Evolutionary conservation across 2,329 filamentous ascomycete species (phyloP).

Genomic region (Verticillium tricorpus): DNA sequence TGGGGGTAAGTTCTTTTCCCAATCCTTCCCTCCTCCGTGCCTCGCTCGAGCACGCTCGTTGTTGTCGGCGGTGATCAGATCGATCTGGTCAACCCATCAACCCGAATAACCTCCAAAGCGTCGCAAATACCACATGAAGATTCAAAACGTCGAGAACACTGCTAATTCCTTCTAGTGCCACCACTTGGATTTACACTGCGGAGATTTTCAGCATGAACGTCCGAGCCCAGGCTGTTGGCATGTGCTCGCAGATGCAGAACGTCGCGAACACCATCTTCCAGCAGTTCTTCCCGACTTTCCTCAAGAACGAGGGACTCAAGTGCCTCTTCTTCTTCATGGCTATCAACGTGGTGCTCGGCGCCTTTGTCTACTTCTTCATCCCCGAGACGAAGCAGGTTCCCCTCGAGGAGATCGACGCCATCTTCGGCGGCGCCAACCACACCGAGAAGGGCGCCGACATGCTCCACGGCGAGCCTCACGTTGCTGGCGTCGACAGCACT

Average conservation of each 20-base stretch:
- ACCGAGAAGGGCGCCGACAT: conserved; percentile 49
- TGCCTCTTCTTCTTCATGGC: conserved; percentile 33
- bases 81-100: too few species aligned
- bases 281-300: conserved; percentile 67
- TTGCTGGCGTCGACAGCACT: conserved; percentile 8
- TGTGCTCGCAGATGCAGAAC: conserved; percentile 58
- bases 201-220: conserved; percentile 69
- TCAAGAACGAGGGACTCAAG: conserved; percentile 47
- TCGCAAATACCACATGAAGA: too few species aligned
- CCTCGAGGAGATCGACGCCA: conserved; percentile 51
- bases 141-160: background rate
- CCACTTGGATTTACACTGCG: conserved; percentile 65
- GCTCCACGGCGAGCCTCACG: conserved; percentile 16
- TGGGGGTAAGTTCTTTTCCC: conserved; percentile 41
- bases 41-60: too few species aligned
- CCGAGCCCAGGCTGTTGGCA: conserved; percentile 65
- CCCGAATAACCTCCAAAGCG: too few species aligned
- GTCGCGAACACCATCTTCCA: conserved; percentile 64
- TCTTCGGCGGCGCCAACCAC: conserved; percentile 54
- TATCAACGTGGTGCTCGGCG: conserved; percentile 41
- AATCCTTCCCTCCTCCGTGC: background rate
- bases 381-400: conserved; percentile 46
- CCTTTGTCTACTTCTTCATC: conserved; percentile 46
- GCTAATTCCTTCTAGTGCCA: background rate
- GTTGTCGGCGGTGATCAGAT: too few species aligned